Evolutionary conservation across 2,329 filamentous ascomycete genomes (phyloP), one percentile per base, ranked within the genome.

Genomic region (Biscogniauxia marginata): DNA sequence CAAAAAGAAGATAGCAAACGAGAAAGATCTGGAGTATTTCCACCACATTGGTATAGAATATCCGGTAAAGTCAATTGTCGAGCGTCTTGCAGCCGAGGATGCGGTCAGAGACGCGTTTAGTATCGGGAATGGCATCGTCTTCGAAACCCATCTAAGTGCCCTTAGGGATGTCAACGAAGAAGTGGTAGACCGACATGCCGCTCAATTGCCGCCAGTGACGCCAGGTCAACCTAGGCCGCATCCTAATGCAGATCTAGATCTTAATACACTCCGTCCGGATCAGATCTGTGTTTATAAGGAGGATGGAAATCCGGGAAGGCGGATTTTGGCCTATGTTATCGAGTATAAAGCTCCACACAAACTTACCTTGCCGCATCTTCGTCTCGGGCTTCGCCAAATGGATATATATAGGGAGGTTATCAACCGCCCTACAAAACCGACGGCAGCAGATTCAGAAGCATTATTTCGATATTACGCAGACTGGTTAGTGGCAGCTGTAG

Each of bases 281-380:
- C 65, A 75, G 54, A 72, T 73, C 46, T 74, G 63, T 50, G 62
- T 69, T 18, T 66, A 65, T 43, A 51, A 52, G 7, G 53, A 62
- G 24, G 44, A 65, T 16, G 54, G 19, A 30, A 2, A n/a, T n/a
- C 22, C 39, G 1, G 34, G 44, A 7, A 54, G 16, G 7, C 64
- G 55, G n/a, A 59, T 48, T 7, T 70, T 73, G 54, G 51, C 66
- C 4, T 73, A 69, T 20, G 56, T 77, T 46, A 67, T 68, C 23
- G 73, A 82, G 65, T 79, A 80, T 59, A 83, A 80, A 67, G 61
- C 75, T 16, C 78, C 76, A 0, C 72, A 79, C 61, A 79, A 81
- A 60, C 63, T 83, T 1, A 74, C 74, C 6, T 64, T 71, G 39
- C 61, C 60, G 16, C 71, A 78, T 59, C 74, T 82, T 50, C 72